Percentiles rank a stretch among this genome's conserved stretches.
Conservation (phyloP, 257 asterid genomes). For the Solanum gracilifrons region DNA sequence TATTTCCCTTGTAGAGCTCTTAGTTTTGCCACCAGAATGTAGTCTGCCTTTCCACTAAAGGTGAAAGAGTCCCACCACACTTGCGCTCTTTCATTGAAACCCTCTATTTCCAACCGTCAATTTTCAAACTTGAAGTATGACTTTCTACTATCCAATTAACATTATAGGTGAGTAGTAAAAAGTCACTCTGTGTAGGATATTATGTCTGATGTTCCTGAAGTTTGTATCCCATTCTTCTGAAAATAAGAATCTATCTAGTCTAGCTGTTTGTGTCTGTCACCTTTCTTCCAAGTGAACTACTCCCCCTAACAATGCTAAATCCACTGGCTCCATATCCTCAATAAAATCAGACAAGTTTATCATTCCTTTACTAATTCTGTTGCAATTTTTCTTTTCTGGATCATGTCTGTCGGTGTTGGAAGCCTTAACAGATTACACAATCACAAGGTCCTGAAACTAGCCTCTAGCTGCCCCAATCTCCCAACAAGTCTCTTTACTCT, state of each 20-base stretch:
- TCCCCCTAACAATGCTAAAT: not conserved
- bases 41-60: not conserved
- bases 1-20: not conserved
- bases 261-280: not conserved
- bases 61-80: not conserved
- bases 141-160: not conserved
- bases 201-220: not conserved
- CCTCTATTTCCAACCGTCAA: not conserved
- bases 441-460: not conserved
- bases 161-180: not conserved
- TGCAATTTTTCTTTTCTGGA: not conserved
- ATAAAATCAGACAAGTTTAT: not conserved
- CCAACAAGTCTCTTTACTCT: not conserved
- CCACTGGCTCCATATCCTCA: not conserved
- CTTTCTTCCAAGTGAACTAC: not conserved
- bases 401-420: not conserved
- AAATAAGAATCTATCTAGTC: not conserved
- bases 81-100: not conserved
- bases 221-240: not conserved
- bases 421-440: not conserved
- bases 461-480: not conserved
- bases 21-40: not conserved
- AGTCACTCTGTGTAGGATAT: not conserved
- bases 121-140: not conserved
- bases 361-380: not conserved